These are phyloP conservation scores for Yarrowia divulgata DNA, from an alignment of 805 yeast genomes.

Conservation along the genomic window DNA sequence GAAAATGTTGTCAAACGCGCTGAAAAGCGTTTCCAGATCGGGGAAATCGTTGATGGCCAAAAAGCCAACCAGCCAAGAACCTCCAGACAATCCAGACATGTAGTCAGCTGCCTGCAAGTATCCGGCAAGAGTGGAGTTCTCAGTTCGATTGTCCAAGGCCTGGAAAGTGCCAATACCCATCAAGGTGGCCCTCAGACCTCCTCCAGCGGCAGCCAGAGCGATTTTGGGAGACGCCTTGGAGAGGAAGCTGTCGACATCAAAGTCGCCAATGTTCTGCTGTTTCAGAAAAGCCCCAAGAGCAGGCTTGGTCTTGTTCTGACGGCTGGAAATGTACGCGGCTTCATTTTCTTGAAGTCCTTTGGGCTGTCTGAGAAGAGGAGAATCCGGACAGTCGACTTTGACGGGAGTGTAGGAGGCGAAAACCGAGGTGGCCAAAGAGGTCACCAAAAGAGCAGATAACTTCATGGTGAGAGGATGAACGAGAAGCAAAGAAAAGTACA, in stretches of 20 bases:
- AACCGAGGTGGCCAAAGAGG: not conserved
- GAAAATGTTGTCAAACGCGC: not conserved
- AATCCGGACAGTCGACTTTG: not conserved
- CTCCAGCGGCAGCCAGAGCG: constrained; percentile 61
- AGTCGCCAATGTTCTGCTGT: not conserved
- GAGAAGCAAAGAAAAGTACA: not conserved
- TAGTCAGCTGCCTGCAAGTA: constrained; percentile 73
- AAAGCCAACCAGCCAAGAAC: constrained; percentile 78
- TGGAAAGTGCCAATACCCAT: constrained; percentile 83
- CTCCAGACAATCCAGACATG: constrained; percentile 81
- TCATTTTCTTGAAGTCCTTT: not conserved
- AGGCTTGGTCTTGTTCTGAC: constrained; percentile 12
- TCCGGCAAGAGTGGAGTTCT: constrained; percentile 59
- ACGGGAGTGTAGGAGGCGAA: constrained; percentile 2
- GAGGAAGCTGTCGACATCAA: constrained; percentile 1
- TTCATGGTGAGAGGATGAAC: not conserved
- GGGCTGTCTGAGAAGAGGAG: not conserved
- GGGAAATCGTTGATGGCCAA: constrained; percentile 61
- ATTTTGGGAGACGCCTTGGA: not conserved
- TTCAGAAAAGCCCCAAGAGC: not conserved
- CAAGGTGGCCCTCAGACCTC: constrained; percentile 90
- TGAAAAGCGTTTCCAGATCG: not conserved
- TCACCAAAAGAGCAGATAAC: not conserved
- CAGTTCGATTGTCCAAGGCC: constrained; percentile 78
- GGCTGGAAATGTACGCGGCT: not conserved